Evolutionary conservation across 345 rosid genomes (phyloP).

Genomic region (Cardamine chenopodiifolia): DNA sequence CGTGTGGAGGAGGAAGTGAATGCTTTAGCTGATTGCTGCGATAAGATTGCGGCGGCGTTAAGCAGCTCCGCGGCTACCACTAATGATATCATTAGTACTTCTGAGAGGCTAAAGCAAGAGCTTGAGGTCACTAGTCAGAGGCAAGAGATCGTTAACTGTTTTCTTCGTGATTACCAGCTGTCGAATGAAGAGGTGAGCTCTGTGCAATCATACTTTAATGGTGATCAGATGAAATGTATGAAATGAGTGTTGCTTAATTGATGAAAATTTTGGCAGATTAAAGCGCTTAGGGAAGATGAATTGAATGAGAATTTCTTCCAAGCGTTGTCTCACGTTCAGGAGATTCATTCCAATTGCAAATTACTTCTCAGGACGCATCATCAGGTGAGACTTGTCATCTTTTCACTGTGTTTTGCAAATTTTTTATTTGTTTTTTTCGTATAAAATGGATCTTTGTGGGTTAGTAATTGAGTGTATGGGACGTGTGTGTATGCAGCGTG

Average conservation of each 20-base stretch:
- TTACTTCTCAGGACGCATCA: slow-evolving; percentile 92
- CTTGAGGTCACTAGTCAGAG: slow-evolving; percentile 87
- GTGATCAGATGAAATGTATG: slow-evolving; percentile 13
- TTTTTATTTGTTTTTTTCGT: background rate
- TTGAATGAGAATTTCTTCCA: slow-evolving; percentile 79
- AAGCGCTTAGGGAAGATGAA: slow-evolving; percentile 86
- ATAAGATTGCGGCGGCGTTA: slow-evolving; percentile 83
- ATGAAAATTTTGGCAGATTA: slow-evolving; percentile 54
- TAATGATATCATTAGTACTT: slow-evolving; percentile 81
- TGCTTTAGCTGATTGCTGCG: slow-evolving; percentile 91
- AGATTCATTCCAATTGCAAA: slow-evolving; percentile 95
- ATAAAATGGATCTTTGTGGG: background rate
- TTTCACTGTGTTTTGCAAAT: background rate
- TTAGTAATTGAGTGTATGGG: slow-evolving; percentile 23
- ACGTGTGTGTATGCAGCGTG: slow-evolving; percentile 63
- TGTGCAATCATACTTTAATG: background rate
- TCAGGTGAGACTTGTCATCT: slow-evolving; percentile 54
- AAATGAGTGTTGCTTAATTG: slow-evolving; percentile 6
- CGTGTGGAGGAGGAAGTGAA: slow-evolving; percentile 93
- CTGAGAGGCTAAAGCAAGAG: slow-evolving; percentile 93
- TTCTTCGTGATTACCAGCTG: slow-evolving; percentile 95
- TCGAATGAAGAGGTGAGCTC: slow-evolving; percentile 77
- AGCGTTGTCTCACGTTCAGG: slow-evolving; percentile 95
- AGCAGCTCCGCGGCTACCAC: slow-evolving; percentile 85
- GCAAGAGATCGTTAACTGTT: slow-evolving; percentile 89